Evolutionary conservation across 148 eudicot genomes (phyloP).

Genomic region (Amaranthus hypochondriacus): DNA sequence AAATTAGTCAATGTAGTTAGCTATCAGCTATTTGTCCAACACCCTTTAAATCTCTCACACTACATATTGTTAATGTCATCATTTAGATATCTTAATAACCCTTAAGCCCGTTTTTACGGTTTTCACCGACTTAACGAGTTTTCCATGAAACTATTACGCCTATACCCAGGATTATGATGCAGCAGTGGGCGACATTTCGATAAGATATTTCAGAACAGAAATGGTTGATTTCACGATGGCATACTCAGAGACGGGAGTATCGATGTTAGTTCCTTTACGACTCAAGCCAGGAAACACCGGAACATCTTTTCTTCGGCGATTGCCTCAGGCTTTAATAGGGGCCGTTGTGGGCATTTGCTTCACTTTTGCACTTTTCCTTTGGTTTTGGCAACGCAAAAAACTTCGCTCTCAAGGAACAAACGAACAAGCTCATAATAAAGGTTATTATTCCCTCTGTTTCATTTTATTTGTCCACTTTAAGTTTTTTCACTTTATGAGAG

Average conservation of each 20-base stretch:
- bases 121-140: too few relatives aligned
- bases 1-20: too few relatives aligned
- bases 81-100: too few relatives aligned
- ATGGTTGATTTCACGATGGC: constrained; percentile 24
- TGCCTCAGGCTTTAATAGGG: neutral
- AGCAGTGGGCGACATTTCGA: constrained; percentile 22
- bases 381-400: neutral
- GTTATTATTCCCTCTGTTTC: too few relatives aligned
- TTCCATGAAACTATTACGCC: too few relatives aligned
- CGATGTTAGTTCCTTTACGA: constrained; percentile 22
- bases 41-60: too few relatives aligned
- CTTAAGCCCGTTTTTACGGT: too few relatives aligned
- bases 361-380: neutral
- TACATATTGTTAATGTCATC: too few relatives aligned
- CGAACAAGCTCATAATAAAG: too few relatives aligned
- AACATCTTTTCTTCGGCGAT: neutral
- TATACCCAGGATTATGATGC: constrained; percentile 21
- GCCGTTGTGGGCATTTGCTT: constrained; percentile 5
- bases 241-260: constrained; percentile 17
- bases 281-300: neutral
- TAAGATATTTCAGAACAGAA: constrained; percentile 7
- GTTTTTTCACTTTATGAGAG: too few relatives aligned
- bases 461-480: too few relatives aligned
- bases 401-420: neutral
- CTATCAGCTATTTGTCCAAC: too few relatives aligned